phyloP scores from a whole-genome alignment of 2,329 filamentous ascomycete genomes.

The Talaromyces funiculosus region DNA sequence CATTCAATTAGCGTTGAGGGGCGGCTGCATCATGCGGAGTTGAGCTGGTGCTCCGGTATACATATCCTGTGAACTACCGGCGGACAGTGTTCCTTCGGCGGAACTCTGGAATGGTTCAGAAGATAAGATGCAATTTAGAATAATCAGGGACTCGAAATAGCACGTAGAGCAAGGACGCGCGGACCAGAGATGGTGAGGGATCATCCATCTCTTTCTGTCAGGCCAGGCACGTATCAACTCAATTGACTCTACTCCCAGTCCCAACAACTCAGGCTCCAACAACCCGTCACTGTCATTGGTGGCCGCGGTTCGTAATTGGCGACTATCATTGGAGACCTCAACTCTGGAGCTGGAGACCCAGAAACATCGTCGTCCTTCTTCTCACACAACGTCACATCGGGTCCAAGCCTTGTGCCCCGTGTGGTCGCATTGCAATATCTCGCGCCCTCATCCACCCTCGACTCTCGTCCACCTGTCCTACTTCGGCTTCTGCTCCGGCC shows the following conservation, averaged over 20 bases:
- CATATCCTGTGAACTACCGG: not conserved
- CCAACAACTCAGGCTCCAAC: not conserved
- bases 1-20: not conserved
- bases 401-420: constrained; percentile 10
- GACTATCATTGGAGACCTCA: not conserved
- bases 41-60: not conserved
- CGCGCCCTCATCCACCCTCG: not conserved
- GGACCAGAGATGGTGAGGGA: not conserved
- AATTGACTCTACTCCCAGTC: not conserved
- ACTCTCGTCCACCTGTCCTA: not conserved
- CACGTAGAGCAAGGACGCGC: not conserved
- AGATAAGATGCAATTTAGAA: not conserved
- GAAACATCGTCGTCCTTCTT: constrained; percentile 3
- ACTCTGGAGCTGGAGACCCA: not conserved
- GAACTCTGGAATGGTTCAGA: too few relatives aligned
- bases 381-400: constrained; percentile 16
- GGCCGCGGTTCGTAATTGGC: not conserved
- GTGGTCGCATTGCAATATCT: constrained; percentile 14
- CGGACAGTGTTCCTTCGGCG: too few relatives aligned
- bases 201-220: not conserved
- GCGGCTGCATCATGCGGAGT: not conserved
- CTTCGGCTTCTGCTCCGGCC: not conserved
- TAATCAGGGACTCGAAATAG: too few relatives aligned
- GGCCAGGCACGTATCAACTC: not conserved
- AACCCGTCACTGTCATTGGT: not conserved